Evolutionary conservation across 768 basidiomycete genomes (phyloP).

Genomic region (Kwoniella sp.): DNA sequence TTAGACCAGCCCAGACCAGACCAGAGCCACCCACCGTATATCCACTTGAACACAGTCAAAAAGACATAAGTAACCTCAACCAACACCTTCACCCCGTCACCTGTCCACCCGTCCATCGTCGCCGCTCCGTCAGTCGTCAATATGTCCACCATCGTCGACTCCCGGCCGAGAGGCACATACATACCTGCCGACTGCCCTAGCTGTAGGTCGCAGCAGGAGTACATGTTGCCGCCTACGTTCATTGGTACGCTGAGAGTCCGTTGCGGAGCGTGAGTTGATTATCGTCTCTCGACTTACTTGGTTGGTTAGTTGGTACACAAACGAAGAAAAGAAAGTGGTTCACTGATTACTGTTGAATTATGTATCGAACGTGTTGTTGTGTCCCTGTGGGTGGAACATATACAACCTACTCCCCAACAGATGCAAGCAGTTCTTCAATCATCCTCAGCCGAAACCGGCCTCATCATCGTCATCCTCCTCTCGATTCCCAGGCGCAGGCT

Average conservation of each 20-base stretch:
- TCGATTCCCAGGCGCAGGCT: neutral
- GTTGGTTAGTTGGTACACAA: neutral
- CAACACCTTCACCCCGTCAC: no score
- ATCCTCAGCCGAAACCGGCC: constrained; percentile 49
- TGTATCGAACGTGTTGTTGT: no score
- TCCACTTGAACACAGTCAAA: no score
- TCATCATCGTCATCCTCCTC: constrained; percentile 21
- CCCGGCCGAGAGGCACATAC: constrained; percentile 50
- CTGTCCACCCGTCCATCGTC: no score
- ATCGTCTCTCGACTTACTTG: no score
- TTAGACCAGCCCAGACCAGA: no score
- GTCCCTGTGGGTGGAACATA: no score
- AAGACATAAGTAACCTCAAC: no score
- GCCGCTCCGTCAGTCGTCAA: neutral
- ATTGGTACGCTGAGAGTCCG: constrained; percentile 51
- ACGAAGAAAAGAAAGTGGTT: no score
- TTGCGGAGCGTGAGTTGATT: constrained; percentile 42
- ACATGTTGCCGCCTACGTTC: constrained; percentile 52
- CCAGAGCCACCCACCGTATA: no score
- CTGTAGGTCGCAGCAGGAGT: constrained; percentile 50
- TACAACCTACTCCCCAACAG: no score
- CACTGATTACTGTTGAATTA: no score
- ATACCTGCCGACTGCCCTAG: constrained; percentile 51
- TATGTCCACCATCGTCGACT: constrained; percentile 55
- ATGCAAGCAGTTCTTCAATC: constrained; percentile 48